A percentile compares a stretch with the other conserved stretches of the same genome.
Conservation (phyloP, 257 asterid genomes). For the Solanum virginianum region DNA sequence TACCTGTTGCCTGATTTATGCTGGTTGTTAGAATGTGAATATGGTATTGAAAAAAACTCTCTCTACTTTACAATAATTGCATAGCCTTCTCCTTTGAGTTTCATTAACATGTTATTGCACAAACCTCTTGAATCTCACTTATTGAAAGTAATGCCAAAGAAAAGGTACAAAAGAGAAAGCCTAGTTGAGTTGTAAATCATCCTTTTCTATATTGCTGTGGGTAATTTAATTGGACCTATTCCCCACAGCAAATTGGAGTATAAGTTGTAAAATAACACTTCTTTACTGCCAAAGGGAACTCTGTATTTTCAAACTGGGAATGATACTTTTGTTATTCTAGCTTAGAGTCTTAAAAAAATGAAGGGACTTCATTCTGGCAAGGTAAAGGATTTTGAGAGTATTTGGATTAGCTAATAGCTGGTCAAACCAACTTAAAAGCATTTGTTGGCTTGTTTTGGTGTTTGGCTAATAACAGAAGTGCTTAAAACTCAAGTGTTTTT, state of each 20-base stretch:
- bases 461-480: neutral
- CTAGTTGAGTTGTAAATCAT: neutral
- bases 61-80: neutral
- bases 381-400: neutral
- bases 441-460: neutral
- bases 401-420: neutral
- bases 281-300: neutral
- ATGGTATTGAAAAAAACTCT: neutral
- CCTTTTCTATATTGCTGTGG: neutral
- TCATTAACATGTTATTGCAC: neutral
- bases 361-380: neutral
- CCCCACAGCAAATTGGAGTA: neutral
- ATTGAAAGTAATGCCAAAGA: neutral
- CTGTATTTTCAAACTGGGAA: neutral
- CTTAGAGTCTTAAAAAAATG: neutral
- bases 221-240: neutral
- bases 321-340: neutral
- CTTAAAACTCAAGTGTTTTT: neutral
- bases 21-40: neutral
- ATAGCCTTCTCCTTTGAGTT: neutral
- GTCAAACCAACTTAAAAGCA: neutral
- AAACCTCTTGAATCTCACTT: neutral
- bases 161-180: neutral
- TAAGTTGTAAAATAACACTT: neutral
- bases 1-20: neutral